Evolutionary conservation across 768 basidiomycete species (phyloP).

Genomic region (Agaricus sinodeliciosus): DNA sequence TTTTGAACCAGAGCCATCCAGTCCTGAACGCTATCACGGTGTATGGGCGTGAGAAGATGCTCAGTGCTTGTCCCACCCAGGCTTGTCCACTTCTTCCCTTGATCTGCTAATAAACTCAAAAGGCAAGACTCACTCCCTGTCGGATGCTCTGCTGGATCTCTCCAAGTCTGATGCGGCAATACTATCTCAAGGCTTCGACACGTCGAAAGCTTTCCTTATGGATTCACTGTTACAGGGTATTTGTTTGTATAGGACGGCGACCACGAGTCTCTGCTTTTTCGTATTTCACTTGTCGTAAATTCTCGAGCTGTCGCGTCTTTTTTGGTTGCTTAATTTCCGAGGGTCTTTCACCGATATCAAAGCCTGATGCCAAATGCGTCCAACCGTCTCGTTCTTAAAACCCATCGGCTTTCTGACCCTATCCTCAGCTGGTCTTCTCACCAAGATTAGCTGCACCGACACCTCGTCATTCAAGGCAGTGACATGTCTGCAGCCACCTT

Average conservation of each 20-base stretch:
- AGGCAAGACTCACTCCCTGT: no score
- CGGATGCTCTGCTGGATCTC: no score
- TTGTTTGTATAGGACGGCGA: no score
- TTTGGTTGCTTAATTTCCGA: not conserved
- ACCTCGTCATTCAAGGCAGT: not conserved
- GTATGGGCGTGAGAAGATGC: not conserved
- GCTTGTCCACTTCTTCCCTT: not conserved
- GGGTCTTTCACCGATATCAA: not conserved
- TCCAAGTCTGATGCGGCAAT: no score
- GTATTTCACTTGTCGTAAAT: not conserved
- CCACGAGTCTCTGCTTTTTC: no score
- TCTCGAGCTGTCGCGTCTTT: not conserved
- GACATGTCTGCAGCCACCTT: conserved; percentile 18
- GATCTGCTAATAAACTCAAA: not conserved
- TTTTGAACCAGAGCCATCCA: no score
- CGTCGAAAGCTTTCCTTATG: no score
- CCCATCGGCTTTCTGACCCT: not conserved
- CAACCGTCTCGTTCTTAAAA: conserved; percentile 1
- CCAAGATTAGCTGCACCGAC: not conserved
- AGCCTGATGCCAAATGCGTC: not conserved
- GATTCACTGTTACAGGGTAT: no score
- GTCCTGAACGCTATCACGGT: no score
- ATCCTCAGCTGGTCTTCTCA: not conserved
- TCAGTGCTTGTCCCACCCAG: not conserved
- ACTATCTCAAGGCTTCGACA: no score